A percentile compares a stretch with the other conserved stretches of the same genome.
Conservation (phyloP, 495 filamentous ascomycete genomes). For the Xylaria telfairii region DNA sequence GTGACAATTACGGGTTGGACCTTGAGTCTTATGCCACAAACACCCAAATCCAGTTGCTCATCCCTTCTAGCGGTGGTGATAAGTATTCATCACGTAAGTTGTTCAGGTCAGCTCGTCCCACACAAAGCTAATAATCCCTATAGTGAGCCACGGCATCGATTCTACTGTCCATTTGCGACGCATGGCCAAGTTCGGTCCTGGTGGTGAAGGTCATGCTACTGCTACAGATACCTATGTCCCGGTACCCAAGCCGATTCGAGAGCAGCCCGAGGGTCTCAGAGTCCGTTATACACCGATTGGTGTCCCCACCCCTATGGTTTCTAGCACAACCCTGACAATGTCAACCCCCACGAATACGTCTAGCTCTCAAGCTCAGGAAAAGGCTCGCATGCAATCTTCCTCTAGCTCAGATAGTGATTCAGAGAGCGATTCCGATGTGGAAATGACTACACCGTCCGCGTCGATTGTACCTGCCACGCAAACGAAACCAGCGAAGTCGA, state of each 20-base stretch:
- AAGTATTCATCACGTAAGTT: slow-evolving; percentile 51
- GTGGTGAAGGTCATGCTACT: slow-evolving; percentile 32
- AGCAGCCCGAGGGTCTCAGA: slow-evolving; percentile 54
- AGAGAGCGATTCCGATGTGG: slow-evolving; percentile 40
- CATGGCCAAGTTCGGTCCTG: slow-evolving; percentile 47
- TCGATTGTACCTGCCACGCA: slow-evolving; percentile 6
- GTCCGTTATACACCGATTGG: slow-evolving; percentile 52
- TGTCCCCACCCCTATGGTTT: slow-evolving; percentile 32
- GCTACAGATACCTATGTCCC: slow-evolving; percentile 33
- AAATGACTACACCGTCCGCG: slow-evolving; percentile 31
- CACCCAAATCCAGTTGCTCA: slow-evolving; percentile 51
- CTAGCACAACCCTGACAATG: slow-evolving; percentile 7
- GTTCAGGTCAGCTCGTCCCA: not conserved
- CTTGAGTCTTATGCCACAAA: slow-evolving; percentile 42
- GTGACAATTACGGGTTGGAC: slow-evolving; percentile 46
- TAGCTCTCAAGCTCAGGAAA: slow-evolving; percentile 3
- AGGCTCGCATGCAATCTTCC: slow-evolving; percentile 19
- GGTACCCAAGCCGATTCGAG: slow-evolving; percentile 40
- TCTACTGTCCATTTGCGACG: slow-evolving; percentile 51
- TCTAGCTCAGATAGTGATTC: slow-evolving; percentile 33
- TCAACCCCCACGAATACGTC: not conserved
- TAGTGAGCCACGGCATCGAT: slow-evolving; percentile 48
- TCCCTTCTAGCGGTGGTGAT: slow-evolving; percentile 47
- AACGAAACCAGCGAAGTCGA: slow-evolving; percentile 32
- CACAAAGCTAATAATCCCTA: slow-evolving; percentile 18